Conservation (phyloP, 805 yeast genomes). For the Wickerhamiella azymoides region DNA sequence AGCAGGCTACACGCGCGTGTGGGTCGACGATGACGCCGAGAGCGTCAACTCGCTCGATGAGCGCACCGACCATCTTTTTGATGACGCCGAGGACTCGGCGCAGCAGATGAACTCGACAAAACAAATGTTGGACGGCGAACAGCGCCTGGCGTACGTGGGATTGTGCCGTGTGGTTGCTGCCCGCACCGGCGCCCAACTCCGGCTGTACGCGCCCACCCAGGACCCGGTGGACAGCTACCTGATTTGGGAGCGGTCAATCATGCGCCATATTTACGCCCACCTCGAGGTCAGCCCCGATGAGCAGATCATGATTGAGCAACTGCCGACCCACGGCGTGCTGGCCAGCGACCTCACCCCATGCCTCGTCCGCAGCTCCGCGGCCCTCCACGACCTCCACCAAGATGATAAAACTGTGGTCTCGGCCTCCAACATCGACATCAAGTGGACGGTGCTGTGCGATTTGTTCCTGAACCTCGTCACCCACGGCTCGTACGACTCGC, state of each 20-base stretch:
- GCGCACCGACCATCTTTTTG: conserved; percentile 43
- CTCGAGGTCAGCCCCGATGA: conserved; percentile 68
- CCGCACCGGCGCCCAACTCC: conserved; percentile 65
- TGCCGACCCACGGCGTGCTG: conserved; percentile 72
- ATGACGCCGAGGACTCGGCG: conserved; percentile 35
- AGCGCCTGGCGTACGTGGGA: conserved; percentile 86
- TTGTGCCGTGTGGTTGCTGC: conserved; percentile 60
- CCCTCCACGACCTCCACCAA: conserved; percentile 9
- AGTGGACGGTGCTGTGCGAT: conserved; percentile 93
- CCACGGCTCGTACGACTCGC: conserved; percentile 76
- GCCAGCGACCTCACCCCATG: conserved; percentile 56
- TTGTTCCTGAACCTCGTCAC: conserved; percentile 64
- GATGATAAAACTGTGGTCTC: not conserved
- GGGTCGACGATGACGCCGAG: conserved; percentile 47
- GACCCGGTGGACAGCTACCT: conserved; percentile 62
- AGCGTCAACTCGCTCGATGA: conserved; percentile 40
- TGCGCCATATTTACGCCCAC: conserved; percentile 63
- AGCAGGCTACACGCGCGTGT: conserved; percentile 72
- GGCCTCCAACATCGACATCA: conserved; percentile 49
- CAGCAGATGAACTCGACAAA: conserved; percentile 69
- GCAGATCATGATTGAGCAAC: conserved; percentile 69
- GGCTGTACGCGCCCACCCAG: conserved; percentile 28
- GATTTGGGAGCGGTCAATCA: conserved; percentile 67
- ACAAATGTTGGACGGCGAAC: conserved; percentile 64
- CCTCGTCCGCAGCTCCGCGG: conserved; percentile 23